Evolutionary conservation across 345 rosid species (phyloP), one percentile per base, ranked within the genome.

Genomic region (Anacardium occidentale): DNA sequence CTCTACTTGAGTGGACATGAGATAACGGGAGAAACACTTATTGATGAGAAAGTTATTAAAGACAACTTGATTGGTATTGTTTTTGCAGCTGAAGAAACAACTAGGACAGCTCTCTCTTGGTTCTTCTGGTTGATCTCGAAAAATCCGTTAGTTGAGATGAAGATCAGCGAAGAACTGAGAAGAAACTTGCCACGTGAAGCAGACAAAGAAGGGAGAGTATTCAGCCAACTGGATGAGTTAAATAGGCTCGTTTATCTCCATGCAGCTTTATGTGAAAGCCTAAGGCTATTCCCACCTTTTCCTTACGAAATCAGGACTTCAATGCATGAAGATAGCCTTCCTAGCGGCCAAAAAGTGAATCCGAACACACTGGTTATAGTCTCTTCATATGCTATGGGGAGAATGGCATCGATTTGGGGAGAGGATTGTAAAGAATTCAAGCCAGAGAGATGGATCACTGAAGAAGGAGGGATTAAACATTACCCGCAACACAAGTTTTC

Each of bases 241-340:
- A 78, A 56, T 40, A 70, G 77, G 47, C 26, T 86, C 56, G 76
- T 82, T 26, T 86, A 80, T 40, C 70, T 86, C 34, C 86, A 82
- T 12, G 84, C 75, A 18, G 84, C 86, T 7, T 20, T 84, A 1
- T 70, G 68, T 20, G 78, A 73, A 67, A 74, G 74, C 5, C 26
- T 78, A 24, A 82, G 85, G 64, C 50, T 82, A 0, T 75, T 34
- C 64, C 84, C 82, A 4, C 69, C 82, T 0, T 37, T 70, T 18
- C 73, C 73, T 47, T 59, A 56, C 51, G 22, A 74, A 15, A 8
- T 13, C 56, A 73, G 75, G 48, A 22, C 37, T 9, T 50, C 74
- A 0, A 0, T 69, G 0, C 9, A 10, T 6, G 7, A 60, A 0
- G 82, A 79, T 34, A 67, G 34, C 2, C 76, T 82, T 48, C 80